Evolutionary conservation across 495 filamentous ascomycete genomes (phyloP).

Genomic region (Thermochaetoides thermophila): DNA sequence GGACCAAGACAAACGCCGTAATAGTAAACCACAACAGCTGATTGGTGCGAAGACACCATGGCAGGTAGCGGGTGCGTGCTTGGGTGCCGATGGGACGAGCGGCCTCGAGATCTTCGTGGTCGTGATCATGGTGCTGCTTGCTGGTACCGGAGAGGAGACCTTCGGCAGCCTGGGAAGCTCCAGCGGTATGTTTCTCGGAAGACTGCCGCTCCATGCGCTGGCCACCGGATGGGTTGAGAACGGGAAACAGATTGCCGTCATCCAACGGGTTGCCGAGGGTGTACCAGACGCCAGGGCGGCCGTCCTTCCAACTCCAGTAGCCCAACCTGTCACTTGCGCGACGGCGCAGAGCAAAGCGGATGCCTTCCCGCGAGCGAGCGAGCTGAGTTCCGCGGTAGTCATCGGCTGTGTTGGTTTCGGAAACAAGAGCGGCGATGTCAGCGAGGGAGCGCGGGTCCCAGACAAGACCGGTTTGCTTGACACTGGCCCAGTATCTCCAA

Average conservation of each 20-base stretch:
- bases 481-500: constrained; percentile 32
- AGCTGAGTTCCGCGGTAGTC: constrained; percentile 45
- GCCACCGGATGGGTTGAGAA: constrained; percentile 15
- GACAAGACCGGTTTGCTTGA: constrained; percentile 53
- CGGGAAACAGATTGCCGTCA: constrained; percentile 13
- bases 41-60: constrained; percentile 58
- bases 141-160: constrained; percentile 11
- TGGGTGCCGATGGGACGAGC: constrained; percentile 25
- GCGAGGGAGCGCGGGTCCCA: constrained; percentile 77
- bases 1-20: constrained; percentile 46
- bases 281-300: constrained; percentile 26
- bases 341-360: constrained; percentile 30
- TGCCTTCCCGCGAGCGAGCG: constrained; percentile 38
- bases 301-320: constrained; percentile 59
- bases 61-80: constrained; percentile 51
- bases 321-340: constrained; percentile 52
- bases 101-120: constrained; percentile 20
- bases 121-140: constrained; percentile 8
- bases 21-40: constrained; percentile 49
- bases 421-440: constrained; percentile 59
- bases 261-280: constrained; percentile 25
- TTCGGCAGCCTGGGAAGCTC: neutral
- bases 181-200: constrained; percentile 2
- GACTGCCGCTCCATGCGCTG: constrained; percentile 28
- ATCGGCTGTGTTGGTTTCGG: constrained; percentile 59